Evolutionary conservation across 768 basidiomycete genomes (phyloP).

Genomic region (Serendipita sp.): DNA sequence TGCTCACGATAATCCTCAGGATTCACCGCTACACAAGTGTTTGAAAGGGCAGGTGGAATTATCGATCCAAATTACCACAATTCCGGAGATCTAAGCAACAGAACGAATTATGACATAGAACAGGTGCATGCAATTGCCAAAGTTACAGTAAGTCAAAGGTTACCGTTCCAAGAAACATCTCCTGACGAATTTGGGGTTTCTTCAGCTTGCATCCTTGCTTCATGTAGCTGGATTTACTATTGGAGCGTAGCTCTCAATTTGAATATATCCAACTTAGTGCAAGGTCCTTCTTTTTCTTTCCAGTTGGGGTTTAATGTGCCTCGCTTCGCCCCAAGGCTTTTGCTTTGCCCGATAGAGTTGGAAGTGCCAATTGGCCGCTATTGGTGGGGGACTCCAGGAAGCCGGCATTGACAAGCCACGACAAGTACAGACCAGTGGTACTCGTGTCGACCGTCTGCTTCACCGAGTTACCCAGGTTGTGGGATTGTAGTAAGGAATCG

Average conservation of each 20-base stretch:
- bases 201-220: background rate
- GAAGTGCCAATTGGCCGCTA: slow-evolving; percentile 8
- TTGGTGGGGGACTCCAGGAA: slow-evolving; percentile 50
- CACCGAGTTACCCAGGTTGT: slow-evolving; percentile 21
- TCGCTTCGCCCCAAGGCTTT: slow-evolving; percentile 7
- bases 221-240: slow-evolving; percentile 1
- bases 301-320: background rate
- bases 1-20: slow-evolving; percentile 69
- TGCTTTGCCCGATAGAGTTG: background rate
- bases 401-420: slow-evolving; percentile 77
- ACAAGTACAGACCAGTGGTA: slow-evolving; percentile 74
- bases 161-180: background rate
- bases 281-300: too few species aligned
- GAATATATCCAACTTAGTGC: background rate
- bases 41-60: slow-evolving; percentile 75
- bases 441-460: slow-evolving; percentile 50
- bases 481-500: slow-evolving; percentile 36
- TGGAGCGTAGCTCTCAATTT: background rate
- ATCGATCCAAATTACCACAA: slow-evolving; percentile 85
- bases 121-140: slow-evolving; percentile 76
- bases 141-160: slow-evolving; percentile 45
- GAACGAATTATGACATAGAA: slow-evolving; percentile 67
- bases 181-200: background rate
- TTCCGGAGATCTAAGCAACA: slow-evolving; percentile 59
- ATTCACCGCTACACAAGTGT: slow-evolving; percentile 74